A percentile compares a stretch with the other conserved stretches of the same genome.
These are phyloP conservation scores for Gigaspora rosea DNA, from an alignment of 192 early-diverging fungal species.

Conservation along the genomic window DNA sequence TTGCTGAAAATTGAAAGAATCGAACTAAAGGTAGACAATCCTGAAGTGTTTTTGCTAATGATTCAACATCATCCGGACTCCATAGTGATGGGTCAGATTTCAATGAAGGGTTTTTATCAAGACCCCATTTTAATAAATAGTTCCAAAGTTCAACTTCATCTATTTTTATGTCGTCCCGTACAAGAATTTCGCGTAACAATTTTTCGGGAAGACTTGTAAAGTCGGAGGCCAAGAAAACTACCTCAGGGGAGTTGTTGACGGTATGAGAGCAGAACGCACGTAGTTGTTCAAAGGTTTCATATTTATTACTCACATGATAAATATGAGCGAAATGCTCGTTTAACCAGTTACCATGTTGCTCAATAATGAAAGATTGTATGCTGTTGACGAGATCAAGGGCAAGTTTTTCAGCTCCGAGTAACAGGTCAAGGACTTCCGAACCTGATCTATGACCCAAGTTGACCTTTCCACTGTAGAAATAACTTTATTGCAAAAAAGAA, in stretches of 20 bases:
- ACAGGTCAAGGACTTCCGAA: background rate
- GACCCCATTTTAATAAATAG: slow-evolving; percentile 26
- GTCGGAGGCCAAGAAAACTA: slow-evolving; percentile 13
- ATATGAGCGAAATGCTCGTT: slow-evolving; percentile 12
- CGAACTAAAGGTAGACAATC: slow-evolving; percentile 19
- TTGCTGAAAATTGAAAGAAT: slow-evolving; percentile 21
- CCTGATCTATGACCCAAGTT: background rate
- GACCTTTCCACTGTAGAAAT: too few relatives aligned
- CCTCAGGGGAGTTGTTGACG: background rate
- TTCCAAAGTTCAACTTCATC: slow-evolving; percentile 29
- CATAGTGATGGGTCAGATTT: background rate
- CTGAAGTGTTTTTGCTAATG: background rate
- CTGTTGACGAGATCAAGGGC: background rate
- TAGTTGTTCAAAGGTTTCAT: slow-evolving; percentile 13
- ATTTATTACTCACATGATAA: background rate
- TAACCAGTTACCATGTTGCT: slow-evolving; percentile 8
- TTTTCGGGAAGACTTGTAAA: slow-evolving; percentile 25
- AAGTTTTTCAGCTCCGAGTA: background rate
- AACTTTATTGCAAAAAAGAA: too few relatives aligned
- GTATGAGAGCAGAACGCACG: slow-evolving; percentile 1
- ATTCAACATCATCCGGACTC: background rate
- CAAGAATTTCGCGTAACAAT: slow-evolving; percentile 4
- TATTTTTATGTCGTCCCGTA: slow-evolving; percentile 23
- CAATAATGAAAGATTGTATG: slow-evolving; percentile 16
- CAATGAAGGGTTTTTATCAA: background rate